These are phyloP conservation scores for Penicillium olsonii DNA, from an alignment of 2,329 filamentous ascomycete species.

Conservation along the genomic window DNA sequence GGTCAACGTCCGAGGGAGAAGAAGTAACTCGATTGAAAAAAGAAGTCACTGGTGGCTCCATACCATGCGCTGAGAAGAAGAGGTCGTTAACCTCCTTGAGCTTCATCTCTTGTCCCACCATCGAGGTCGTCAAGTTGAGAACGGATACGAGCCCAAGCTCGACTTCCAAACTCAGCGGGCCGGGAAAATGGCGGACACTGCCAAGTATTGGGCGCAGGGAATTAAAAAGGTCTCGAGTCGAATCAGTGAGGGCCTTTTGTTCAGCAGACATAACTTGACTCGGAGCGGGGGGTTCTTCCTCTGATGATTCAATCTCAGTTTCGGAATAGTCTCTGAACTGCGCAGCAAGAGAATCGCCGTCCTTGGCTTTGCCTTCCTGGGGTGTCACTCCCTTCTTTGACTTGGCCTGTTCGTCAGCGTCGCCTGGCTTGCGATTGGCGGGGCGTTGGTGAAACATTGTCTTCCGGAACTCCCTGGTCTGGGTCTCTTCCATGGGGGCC, in stretches of 20 bases:
- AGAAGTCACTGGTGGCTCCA: slow-evolving; percentile 30
- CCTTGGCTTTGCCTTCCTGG: no score
- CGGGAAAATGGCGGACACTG: slow-evolving; percentile 37
- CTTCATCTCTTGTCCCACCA: slow-evolving; percentile 1
- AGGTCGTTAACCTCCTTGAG: slow-evolving; percentile 29
- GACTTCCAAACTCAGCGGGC: slow-evolving; percentile 36
- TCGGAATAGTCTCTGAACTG: no score
- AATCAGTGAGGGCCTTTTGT: background rate
- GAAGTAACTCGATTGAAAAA: slow-evolving; percentile 43
- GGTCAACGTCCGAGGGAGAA: slow-evolving; percentile 43
- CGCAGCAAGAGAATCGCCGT: no score
- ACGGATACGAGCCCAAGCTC: slow-evolving; percentile 38
- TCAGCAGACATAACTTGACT: background rate
- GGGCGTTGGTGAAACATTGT: slow-evolving; percentile 6
- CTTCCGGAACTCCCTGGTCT: background rate
- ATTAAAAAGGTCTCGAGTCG: slow-evolving; percentile 26
- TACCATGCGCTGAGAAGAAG: slow-evolving; percentile 33
- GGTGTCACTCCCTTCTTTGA: no score
- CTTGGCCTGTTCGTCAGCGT: no score
- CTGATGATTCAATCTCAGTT: no score
- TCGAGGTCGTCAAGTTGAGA: slow-evolving; percentile 32
- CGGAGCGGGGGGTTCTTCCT: background rate
- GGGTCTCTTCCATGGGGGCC: background rate
- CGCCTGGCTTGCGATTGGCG: no score
- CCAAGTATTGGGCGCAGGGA: slow-evolving; percentile 35